Conservation (phyloP, 1,139 yeast genomes). For the Eremothecium coryli region DNA sequence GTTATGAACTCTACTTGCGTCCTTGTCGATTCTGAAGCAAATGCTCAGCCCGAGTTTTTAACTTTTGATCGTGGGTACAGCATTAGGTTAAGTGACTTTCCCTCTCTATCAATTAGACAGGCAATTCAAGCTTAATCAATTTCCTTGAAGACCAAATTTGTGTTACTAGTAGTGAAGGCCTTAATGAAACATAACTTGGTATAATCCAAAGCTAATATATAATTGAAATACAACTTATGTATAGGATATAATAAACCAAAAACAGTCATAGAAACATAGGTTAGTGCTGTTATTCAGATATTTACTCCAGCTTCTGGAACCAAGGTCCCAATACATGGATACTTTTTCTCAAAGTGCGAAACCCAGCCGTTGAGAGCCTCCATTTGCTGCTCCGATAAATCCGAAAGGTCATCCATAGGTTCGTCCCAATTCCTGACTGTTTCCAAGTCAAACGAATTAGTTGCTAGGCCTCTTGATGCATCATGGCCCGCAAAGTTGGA, state of each 20-base stretch:
- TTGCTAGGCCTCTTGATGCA: constrained; percentile 89
- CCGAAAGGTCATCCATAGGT: constrained; percentile 65
- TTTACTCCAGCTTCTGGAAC: constrained; percentile 32
- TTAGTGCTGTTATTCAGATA: constrained; percentile 3
- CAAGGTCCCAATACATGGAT: constrained; percentile 57
- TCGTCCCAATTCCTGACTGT: constrained; percentile 49
- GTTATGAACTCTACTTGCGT: constrained; percentile 19
- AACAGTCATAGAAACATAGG: too few species aligned
- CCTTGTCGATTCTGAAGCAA: constrained; percentile 5
- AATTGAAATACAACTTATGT: too few species aligned
- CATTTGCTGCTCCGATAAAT: constrained; percentile 50
- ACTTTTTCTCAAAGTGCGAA: constrained; percentile 70
- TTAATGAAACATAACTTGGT: too few species aligned
- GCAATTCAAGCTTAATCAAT: not conserved
- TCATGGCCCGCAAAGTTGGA: constrained; percentile 94
- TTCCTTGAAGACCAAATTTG: not conserved
- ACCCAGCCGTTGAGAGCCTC: constrained; percentile 80
- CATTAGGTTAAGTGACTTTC: constrained; percentile 15
- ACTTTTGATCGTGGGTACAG: constrained; percentile 11
- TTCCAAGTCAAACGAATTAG: constrained; percentile 71
- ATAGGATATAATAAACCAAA: too few species aligned
- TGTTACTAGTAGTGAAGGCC: too few species aligned
- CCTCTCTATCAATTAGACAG: constrained; percentile 13
- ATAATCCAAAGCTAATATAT: too few species aligned
- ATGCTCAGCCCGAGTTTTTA: constrained; percentile 7